Percentiles rank a stretch among this genome's conserved stretches.
These are phyloP conservation scores for Podila verticillata DNA, from an alignment of 192 early-diverging fungal genomes.

Conservation along the genomic window DNA sequence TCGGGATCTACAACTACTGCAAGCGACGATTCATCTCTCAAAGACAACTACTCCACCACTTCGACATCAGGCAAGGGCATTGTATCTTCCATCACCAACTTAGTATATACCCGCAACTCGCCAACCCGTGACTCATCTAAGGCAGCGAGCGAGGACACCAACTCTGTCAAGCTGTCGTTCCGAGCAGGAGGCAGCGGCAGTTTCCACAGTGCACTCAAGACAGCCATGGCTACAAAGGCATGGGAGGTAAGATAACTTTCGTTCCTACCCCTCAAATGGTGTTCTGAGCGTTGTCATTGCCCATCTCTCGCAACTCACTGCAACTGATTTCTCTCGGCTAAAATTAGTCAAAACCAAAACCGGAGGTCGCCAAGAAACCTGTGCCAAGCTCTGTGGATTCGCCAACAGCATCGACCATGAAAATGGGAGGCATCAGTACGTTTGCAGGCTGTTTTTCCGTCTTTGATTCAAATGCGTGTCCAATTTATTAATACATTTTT, in stretches of 20 bases:
- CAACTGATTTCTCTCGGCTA: neutral
- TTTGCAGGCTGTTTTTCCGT: neutral
- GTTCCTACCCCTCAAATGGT: neutral
- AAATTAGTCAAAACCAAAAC: slow-evolving; percentile 22
- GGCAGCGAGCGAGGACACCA: slow-evolving; percentile 17
- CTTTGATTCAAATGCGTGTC: neutral
- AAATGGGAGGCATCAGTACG: slow-evolving; percentile 61
- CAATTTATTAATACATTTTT: neutral
- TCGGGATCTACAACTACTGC: neutral
- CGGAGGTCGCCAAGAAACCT: slow-evolving; percentile 2
- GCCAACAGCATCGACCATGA: neutral
- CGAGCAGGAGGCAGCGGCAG: slow-evolving; percentile 70
- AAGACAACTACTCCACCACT: neutral
- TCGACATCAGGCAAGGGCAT: slow-evolving; percentile 9
- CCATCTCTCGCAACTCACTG: neutral
- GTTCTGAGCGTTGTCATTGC: neutral
- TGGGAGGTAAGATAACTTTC: slow-evolving; percentile 65
- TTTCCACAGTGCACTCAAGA: slow-evolving; percentile 73
- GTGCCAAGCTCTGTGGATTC: neutral
- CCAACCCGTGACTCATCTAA: slow-evolving; percentile 8
- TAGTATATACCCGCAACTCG: slow-evolving; percentile 10
- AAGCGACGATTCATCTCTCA: neutral
- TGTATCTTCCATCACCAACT: slow-evolving; percentile 5
- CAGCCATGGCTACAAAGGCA: slow-evolving; percentile 63
- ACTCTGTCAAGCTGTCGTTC: slow-evolving; percentile 81